Conservation (phyloP, 1,284 basidiomycete species). For the Ceratorhiza oryzae-sativae region DNA sequence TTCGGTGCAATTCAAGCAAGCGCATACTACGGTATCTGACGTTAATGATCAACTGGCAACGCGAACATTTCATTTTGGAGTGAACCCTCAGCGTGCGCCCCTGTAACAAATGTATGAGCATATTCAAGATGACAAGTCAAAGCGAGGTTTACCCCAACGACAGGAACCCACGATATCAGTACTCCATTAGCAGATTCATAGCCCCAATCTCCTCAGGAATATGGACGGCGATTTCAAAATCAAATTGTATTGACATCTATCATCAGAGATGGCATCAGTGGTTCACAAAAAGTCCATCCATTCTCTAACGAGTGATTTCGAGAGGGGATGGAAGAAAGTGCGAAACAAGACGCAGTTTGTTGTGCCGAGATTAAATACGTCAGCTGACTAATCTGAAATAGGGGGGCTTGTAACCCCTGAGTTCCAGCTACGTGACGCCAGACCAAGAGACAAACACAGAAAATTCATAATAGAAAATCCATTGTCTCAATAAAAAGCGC, state of each 20-base stretch:
- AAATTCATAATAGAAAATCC: background rate
- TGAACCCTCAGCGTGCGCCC: background rate
- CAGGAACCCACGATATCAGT: slow-evolving; percentile 1
- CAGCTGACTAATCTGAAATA: background rate
- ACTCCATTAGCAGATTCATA: background rate
- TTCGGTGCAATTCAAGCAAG: background rate
- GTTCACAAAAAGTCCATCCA: background rate
- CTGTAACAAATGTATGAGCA: background rate
- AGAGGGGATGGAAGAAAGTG: background rate
- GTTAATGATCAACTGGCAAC: background rate
- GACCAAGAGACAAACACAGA: background rate
- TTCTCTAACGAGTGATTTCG: background rate
- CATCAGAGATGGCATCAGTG: no score
- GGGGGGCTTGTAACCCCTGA: background rate
- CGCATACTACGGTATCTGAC: background rate
- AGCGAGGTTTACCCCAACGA: background rate
- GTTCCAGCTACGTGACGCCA: background rate
- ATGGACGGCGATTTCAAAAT: background rate
- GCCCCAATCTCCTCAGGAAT: background rate
- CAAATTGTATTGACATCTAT: no score
- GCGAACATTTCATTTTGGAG: slow-evolving; percentile 13
- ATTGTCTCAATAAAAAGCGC: no score
- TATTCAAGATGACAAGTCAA: background rate
- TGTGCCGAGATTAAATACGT: background rate
- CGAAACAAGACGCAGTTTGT: background rate